Evolutionary conservation across 441 rosid species (phyloP), one percentile per base, ranked within the genome.

Genomic region (Erodium trifolium): DNA sequence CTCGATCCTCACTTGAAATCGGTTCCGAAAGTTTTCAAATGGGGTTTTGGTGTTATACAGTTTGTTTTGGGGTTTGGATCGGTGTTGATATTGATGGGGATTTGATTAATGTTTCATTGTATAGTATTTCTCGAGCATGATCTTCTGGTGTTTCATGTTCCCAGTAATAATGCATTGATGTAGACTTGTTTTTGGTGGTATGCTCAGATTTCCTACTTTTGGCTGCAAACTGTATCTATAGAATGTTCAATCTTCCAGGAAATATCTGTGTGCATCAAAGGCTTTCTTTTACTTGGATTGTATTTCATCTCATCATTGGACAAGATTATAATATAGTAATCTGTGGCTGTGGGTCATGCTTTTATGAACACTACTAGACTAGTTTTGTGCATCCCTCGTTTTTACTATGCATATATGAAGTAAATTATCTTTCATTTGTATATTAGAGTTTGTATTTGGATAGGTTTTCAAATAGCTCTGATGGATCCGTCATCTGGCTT

Each of bases 141-240:
- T 11, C 11, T 53, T 2, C 59, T 17, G 55, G 57, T 70, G 45
- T 8, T 37, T 69, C 17, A 68, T 51, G 41, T 69, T 19, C 4
- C 35, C 17, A 18, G 13, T 59, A 18, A 59, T 39, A 35, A 39
- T 69, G 57, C 19, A 23, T 60, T 9, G 57, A 43, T 66, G 14
- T 4, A 8, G 35, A 31, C 34, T 18, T 16, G 4, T 64, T 65
- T 37, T 47, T 47, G 10, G 10, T 47, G 51, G 51, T 11, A 45
- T 45, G n/a, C 2, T 9, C n/a, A 45, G n/a, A 45, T 45, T 45
- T 45, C 11, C 0, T 9, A n/a, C n/a, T 45, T 39, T 10, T 45
- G 9, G 5, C n/a, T 45, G 53, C 14, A 47, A 47, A 47, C 2
- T 12, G 10, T 47, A 10, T 11, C 10, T 8, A 47, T 12, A 10